phyloP scores from a whole-genome alignment of 495 filamentous ascomycete genomes.

The Endocarpon pusillum region DNA sequence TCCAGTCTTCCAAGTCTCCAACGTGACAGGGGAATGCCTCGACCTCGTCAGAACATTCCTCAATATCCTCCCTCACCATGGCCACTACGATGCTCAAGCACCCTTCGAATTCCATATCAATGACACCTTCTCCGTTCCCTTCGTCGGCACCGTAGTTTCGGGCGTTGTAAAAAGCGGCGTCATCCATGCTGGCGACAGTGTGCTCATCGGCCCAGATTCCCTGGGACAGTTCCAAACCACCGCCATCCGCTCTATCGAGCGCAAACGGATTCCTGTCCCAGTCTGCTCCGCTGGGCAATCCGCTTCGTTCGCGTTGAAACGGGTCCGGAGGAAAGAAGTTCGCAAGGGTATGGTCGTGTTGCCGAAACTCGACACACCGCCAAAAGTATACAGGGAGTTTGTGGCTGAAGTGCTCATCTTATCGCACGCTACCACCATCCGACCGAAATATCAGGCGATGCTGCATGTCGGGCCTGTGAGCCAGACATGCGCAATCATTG shows the following conservation, averaged over 20 bases:
- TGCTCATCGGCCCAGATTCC: conserved; percentile 81
- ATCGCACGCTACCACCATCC: conserved; percentile 95
- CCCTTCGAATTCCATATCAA: conserved; percentile 94
- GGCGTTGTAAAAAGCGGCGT: conserved; percentile 76
- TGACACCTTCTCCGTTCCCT: conserved; percentile 97
- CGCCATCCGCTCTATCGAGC: conserved; percentile 79
- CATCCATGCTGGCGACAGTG: conserved; percentile 76
- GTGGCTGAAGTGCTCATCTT: conserved; percentile 92
- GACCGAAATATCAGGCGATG: conserved; percentile 96
- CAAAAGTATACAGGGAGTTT: conserved; percentile 83
- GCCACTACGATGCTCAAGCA: conserved; percentile 73
- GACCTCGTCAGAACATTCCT: conserved; percentile 73
- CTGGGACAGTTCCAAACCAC: conserved; percentile 86
- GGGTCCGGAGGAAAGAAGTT: conserved; percentile 79
- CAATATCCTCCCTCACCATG: conserved; percentile 89
- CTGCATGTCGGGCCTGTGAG: conserved; percentile 89
- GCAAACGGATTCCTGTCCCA: conserved; percentile 82
- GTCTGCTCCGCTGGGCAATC: conserved; percentile 83
- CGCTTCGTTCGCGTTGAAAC: conserved; percentile 77
- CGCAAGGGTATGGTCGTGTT: conserved; percentile 97
- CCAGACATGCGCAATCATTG: conserved; percentile 93
- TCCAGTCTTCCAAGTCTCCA: conserved; percentile 94
- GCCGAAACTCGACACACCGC: conserved; percentile 56
- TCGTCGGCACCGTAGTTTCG: conserved; percentile 89
- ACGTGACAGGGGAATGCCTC: conserved; percentile 82